Percentiles rank a stretch among this genome's conserved stretches.
phyloP scores from a whole-genome alignment of 352 stramenopile genomes.

The Phytophthora idaei region DNA sequence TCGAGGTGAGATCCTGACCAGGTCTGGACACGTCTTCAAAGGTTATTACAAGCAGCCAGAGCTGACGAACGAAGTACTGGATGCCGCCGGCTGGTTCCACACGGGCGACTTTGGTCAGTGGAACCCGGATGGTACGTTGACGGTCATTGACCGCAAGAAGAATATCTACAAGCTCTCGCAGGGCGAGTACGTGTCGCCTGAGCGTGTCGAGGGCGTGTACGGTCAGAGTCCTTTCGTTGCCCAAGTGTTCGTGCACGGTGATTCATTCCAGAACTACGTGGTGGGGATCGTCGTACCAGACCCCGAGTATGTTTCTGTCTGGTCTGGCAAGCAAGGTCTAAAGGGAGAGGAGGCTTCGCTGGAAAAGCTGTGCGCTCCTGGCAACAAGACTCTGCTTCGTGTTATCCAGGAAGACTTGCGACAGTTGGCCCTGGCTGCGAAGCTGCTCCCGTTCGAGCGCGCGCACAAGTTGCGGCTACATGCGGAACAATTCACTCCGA shows the following conservation, averaged over 20 bases:
- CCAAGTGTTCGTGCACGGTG: slow-evolving; percentile 94
- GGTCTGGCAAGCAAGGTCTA: slow-evolving; percentile 40
- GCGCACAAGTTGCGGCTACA: slow-evolving; percentile 90
- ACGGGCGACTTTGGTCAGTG: slow-evolving; percentile 94
- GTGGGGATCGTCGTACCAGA: slow-evolving; percentile 91
- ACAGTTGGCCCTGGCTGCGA: slow-evolving; percentile 48
- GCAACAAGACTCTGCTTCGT: slow-evolving; percentile 41
- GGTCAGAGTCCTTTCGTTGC: slow-evolving; percentile 88
- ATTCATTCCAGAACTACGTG: slow-evolving; percentile 92
- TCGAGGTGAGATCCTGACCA: slow-evolving; percentile 49
- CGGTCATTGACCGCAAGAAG: slow-evolving; percentile 90
- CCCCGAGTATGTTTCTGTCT: slow-evolving; percentile 54
- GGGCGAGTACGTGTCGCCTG: slow-evolving; percentile 95
- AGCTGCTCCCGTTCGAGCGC: slow-evolving; percentile 93
- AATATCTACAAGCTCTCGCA: slow-evolving; percentile 93
- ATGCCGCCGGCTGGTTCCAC: slow-evolving; percentile 93
- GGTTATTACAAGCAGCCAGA: slow-evolving; percentile 94
- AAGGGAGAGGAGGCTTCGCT: slow-evolving; percentile 37
- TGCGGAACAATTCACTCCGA: slow-evolving; percentile 85
- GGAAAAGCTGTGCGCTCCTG: slow-evolving; percentile 27
- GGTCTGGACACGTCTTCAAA: slow-evolving; percentile 72
- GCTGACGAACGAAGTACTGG: slow-evolving; percentile 86
- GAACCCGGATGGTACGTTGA: slow-evolving; percentile 90
- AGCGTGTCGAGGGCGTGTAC: slow-evolving; percentile 96
- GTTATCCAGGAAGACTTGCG: slow-evolving; percentile 41